These are phyloP conservation scores for Solanum neorickii DNA, from an alignment of 257 asterid genomes.

Conservation along the genomic window DNA sequence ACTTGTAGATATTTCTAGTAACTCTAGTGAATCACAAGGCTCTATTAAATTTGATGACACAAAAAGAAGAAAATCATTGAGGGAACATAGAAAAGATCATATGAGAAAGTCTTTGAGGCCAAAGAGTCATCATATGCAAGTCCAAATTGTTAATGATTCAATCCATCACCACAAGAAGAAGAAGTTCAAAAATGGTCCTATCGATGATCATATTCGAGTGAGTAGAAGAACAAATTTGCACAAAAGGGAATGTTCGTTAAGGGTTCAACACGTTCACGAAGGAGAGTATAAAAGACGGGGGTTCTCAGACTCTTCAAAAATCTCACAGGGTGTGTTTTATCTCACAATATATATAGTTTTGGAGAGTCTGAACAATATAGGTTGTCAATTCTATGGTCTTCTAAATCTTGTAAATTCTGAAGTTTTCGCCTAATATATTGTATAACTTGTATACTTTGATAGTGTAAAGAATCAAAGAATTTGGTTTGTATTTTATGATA, in stretches of 20 bases:
- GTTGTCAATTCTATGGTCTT: background rate
- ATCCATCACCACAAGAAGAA: slow-evolving; percentile 7
- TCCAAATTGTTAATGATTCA: slow-evolving; percentile 18
- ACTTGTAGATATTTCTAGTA: background rate
- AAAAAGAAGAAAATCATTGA: slow-evolving; percentile 1
- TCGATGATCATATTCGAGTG: slow-evolving; percentile 44
- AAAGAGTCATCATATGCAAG: slow-evolving; percentile 23
- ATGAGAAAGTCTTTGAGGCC: slow-evolving; percentile 51
- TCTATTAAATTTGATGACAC: background rate
- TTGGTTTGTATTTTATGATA: background rate
- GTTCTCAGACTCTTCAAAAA: background rate
- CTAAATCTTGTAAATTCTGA: background rate
- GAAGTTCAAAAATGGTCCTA: slow-evolving; percentile 3
- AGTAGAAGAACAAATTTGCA: slow-evolving; percentile 37
- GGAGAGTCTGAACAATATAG: background rate
- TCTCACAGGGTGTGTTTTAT: background rate
- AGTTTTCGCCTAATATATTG: background rate
- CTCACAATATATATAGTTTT: background rate
- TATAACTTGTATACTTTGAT: background rate
- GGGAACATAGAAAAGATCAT: slow-evolving; percentile 32
- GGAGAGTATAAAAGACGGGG: background rate
- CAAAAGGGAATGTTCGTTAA: slow-evolving; percentile 16
- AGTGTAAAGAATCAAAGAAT: background rate
- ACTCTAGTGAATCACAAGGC: slow-evolving; percentile 18
- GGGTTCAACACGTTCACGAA: slow-evolving; percentile 10